Evolutionary conservation across 192 early-diverging fungal species (phyloP), one percentile per base, ranked within the genome.

Genomic region (Rhizophlyctis rosea): DNA sequence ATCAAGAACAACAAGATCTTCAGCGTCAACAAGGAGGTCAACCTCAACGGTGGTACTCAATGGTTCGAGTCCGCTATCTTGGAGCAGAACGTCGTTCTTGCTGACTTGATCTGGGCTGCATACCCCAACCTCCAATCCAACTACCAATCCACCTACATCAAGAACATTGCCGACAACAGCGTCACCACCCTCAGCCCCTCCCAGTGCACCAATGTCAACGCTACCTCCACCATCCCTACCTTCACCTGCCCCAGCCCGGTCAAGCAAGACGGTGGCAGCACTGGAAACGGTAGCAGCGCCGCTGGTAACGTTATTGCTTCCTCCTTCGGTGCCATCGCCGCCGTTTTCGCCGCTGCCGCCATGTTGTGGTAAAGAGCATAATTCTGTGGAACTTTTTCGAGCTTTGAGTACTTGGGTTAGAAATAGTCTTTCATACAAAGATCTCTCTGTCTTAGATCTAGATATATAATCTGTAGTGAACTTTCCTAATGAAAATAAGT

Each of bases 51-150:
- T 57, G 68, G 68, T 16, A 27, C 55, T 28, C 47, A 71, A 48
- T 71, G 67, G 34, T 74, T 56, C 55, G 73, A 75, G 33, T 36
- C 51, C 33, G 71, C 31, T 18, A 54, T 70, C 36, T 49, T 74
- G 29, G n/a, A 34, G 14, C 14, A 54, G 28, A 65, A 74, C 59
- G 34, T 74, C 11, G 59, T 74, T 3, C 59, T 75, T 24, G 61
- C 57, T 23, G 73, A 75, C 54, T 27, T 74, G 11, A 58, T 64
- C 36, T 23, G 25, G 59, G 52, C 57, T 31, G 51, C 57, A 28
- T 52, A 74, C 59, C 58, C 64, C 44, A 44, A 51, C 13, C 28
- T 70, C 34, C 24, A 24, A 5, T 36, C 61, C 47, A 49, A 9
- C 39, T 65, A 72, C 68, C 34, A 11, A 13, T 62, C 47, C 49